Percentiles rank a stretch among this genome's conserved stretches.
These are phyloP conservation scores for Phallus indusiatus DNA, from an alignment of 768 basidiomycete genomes.

Conservation along the genomic window DNA sequence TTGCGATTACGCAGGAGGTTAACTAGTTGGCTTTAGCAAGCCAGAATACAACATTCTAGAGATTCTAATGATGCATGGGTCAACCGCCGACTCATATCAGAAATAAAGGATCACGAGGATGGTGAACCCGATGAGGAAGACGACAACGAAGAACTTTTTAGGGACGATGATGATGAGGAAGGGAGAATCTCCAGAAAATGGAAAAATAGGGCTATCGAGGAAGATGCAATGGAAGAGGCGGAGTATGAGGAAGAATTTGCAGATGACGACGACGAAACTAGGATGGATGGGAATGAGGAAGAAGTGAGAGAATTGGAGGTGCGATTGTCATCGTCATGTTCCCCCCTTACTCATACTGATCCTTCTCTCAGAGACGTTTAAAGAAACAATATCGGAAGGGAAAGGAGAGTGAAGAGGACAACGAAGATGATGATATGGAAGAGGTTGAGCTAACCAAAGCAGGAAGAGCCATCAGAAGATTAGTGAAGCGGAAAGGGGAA, in stretches of 20 bases:
- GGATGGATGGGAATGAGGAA: slow-evolving; percentile 69
- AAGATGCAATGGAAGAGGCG: slow-evolving; percentile 77
- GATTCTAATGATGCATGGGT: too few species aligned
- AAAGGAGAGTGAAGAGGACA: slow-evolving; percentile 65
- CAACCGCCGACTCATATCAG: too few species aligned
- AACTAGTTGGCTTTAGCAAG: slow-evolving; percentile 23
- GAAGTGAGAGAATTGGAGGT: slow-evolving; percentile 80
- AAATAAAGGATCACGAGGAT: too few species aligned
- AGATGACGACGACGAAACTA: slow-evolving; percentile 73
- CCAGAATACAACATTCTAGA: slow-evolving; percentile 58
- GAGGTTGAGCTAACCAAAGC: slow-evolving; percentile 52
- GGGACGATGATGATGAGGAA: slow-evolving; percentile 50
- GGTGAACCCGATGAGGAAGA: slow-evolving; percentile 40
- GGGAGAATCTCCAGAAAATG: slow-evolving; percentile 32
- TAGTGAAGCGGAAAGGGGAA: slow-evolving; percentile 77
- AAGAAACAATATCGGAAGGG: slow-evolving; percentile 75
- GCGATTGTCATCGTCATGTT: slow-evolving; percentile 12
- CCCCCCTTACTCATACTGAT: neutral
- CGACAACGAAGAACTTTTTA: neutral
- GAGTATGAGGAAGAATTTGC: slow-evolving; percentile 78
- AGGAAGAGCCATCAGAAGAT: slow-evolving; percentile 75
- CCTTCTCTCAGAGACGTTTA: slow-evolving; percentile 53
- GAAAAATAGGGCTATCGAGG: slow-evolving; percentile 51
- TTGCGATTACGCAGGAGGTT: neutral
- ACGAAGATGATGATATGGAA: slow-evolving; percentile 63